Conservation (phyloP, 202 grass and related monocot species). For the Miscanthus sacchariflorus region DNA sequence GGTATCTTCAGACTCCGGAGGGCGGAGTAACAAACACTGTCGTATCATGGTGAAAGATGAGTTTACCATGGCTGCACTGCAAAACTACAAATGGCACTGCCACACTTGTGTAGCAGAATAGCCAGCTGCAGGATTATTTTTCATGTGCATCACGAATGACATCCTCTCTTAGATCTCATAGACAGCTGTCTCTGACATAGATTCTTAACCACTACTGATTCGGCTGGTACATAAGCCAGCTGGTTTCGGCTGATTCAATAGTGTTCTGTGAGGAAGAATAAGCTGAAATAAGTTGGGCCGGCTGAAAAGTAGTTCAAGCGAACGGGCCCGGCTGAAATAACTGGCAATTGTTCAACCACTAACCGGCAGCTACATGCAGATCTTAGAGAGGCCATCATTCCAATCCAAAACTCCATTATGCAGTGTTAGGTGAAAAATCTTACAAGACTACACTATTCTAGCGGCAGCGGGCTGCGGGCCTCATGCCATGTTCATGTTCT, state of each 20-base stretch:
- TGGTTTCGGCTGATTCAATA: too few relatives aligned
- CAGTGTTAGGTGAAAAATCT: not conserved
- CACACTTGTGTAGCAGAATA: too few relatives aligned
- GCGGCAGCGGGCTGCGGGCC: too few relatives aligned
- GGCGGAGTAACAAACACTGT: too few relatives aligned
- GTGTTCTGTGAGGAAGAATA: too few relatives aligned
- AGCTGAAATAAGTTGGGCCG: too few relatives aligned
- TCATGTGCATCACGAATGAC: not conserved
- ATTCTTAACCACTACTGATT: slow-evolving; percentile 23
- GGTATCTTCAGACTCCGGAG: too few relatives aligned
- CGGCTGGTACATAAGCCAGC: too few relatives aligned
- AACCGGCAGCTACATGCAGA: not conserved
- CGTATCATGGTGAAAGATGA: not conserved
- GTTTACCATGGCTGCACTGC: not conserved
- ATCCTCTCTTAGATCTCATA: not conserved
- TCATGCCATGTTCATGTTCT: not conserved
- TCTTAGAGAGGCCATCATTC: not conserved
- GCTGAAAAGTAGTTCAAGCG: too few relatives aligned
- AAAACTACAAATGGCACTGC: not conserved
- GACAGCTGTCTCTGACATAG: slow-evolving; percentile 31
- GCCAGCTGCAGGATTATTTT: not conserved
- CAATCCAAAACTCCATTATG: not conserved
- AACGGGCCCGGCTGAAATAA: too few relatives aligned
- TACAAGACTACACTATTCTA: too few relatives aligned
- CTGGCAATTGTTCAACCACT: not conserved